Evolutionary conservation across 2,329 filamentous ascomycete genomes (phyloP).

Genomic region (Talaromyces verruculosus): DNA sequence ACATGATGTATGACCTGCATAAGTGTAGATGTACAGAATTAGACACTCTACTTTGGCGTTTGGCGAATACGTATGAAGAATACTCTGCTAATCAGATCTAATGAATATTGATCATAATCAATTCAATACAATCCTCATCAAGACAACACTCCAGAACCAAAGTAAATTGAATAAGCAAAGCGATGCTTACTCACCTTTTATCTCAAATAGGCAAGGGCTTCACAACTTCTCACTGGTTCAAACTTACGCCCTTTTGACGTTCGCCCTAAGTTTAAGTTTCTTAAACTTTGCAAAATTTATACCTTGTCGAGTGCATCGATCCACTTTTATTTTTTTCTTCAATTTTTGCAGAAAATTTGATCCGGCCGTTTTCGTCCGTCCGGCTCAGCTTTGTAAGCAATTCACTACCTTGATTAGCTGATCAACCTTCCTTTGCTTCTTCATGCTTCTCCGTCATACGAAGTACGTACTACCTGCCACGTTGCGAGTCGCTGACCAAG

Average conservation of each 20-base stretch:
- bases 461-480: background rate
- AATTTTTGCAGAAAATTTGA: background rate
- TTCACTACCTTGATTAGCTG: background rate
- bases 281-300: background rate
- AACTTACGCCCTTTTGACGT: background rate
- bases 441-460: background rate
- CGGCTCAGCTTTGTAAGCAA: background rate
- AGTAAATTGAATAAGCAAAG: background rate
- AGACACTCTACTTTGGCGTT: background rate
- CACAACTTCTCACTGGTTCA: background rate
- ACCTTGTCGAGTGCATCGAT: background rate
- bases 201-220: background rate
- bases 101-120: background rate
- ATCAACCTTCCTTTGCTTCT: background rate
- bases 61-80: background rate
- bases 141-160: background rate
- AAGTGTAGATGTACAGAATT: background rate
- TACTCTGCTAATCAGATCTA: background rate
- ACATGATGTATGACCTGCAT: background rate
- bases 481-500: background rate
- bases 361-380: background rate
- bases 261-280: background rate
- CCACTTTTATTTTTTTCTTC: background rate
- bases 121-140: background rate
- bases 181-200: background rate